These are phyloP conservation scores for Paecilomyces sp. DNA, from an alignment of 2,329 filamentous ascomycete genomes.

Conservation along the genomic window DNA sequence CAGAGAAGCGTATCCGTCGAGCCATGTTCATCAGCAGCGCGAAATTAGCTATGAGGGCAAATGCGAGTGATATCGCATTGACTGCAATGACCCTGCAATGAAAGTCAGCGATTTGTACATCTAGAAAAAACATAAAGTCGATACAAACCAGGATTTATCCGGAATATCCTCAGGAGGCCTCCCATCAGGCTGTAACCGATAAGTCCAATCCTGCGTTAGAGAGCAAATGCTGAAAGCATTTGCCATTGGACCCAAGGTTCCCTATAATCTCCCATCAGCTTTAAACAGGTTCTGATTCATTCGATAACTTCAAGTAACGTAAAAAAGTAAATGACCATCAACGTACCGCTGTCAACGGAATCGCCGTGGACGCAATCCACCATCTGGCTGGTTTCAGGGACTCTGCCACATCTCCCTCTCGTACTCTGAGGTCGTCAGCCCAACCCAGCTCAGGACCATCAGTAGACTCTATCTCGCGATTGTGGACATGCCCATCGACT, in stretches of 20 bases:
- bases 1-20: conserved; percentile 44
- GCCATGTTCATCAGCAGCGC: conserved; percentile 55
- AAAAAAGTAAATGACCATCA: background rate
- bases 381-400: conserved; percentile 34
- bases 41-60: conserved; percentile 49
- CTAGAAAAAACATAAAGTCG: background rate
- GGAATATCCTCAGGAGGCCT: conserved; percentile 39
- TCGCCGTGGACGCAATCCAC: conserved; percentile 56
- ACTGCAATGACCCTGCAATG: conserved; percentile 42
- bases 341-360: conserved; percentile 46
- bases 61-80: conserved; percentile 49
- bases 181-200: conserved; percentile 40
- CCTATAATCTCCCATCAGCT: conserved; percentile 10
- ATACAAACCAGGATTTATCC: conserved; percentile 47
- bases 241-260: conserved; percentile 49
- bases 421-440: background rate
- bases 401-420: conserved; percentile 15
- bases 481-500: background rate
- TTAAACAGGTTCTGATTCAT: background rate
- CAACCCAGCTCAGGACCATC: background rate
- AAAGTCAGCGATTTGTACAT: background rate
- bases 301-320: background rate
- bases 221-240: conserved; percentile 51
- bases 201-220: conserved; percentile 50
- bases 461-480: background rate